Base-by-base conservation (phyloP, 352 stramenopile genomes). In the Stramenopiles sp. region DNA sequence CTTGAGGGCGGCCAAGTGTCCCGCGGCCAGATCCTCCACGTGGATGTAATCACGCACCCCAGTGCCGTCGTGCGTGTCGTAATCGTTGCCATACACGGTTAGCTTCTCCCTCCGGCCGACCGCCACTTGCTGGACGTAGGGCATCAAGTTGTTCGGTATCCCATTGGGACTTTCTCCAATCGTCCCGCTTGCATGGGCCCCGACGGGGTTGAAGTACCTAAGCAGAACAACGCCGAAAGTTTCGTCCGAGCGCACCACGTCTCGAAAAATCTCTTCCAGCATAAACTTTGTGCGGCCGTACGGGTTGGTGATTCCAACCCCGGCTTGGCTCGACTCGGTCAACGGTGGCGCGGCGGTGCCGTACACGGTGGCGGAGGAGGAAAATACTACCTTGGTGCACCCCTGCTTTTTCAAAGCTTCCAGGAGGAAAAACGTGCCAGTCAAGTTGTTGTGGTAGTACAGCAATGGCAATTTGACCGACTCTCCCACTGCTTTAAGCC, bases 141-240 rank as follows among this genome's bases (percentile, higher is more conserved):
- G 89, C 84, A 94, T 90, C 18, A 96, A 80, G 80, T 94, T 94
- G 77, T 94, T 94, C 4, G 89, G 89, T 68, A 89, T 85, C 33
- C 87, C 89, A 35, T 89, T 82, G 0, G 89, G 89, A 81, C 93
- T 85, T 82, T 96, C 89, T 36, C 88, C 89, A 74, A 96, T 94
- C 37, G 81, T 79, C n/a, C 89, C 89, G 25, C 79, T 88, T 2
- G 84, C 82, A 82, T 96, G 89, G 1, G 88, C 84, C 25, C 89
- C 89, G 30, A 91, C 83, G 3, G 89, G 89, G 80, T 96, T 96
- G 77, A 96, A 96, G 77, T 96, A 96, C 32, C 89, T 81, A n/a
- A 96, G 80, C 75, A 94, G 80, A 1, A 83, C 79, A n/a, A 93
- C 79, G 33, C 79, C 3, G 2, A 30, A 71, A 31, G 25, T 2